Evolutionary conservation across 495 filamentous ascomycete genomes (phyloP), one percentile per base, ranked within the genome.

Genomic region (Alectoria sarmentosa): DNA sequence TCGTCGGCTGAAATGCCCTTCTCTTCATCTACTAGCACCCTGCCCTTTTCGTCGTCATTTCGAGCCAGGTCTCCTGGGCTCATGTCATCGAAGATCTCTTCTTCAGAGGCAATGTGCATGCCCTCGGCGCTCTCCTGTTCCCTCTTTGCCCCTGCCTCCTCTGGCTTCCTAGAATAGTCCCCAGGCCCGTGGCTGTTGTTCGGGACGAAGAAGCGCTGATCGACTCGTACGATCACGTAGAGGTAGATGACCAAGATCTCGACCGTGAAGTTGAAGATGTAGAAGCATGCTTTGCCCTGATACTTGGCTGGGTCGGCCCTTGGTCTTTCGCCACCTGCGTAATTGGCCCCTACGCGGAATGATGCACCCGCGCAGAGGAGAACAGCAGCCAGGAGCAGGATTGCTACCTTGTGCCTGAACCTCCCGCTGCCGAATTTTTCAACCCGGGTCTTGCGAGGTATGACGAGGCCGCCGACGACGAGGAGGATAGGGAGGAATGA

Each of bases 401-500:
- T 80, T n/a, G 72, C 60, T 4, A 87, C 73, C 72, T 96, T 94
- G 21, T 78, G 77, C 30, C 80, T 69, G 75, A 88, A 86, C 28
- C 80, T 76, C 4, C 91, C 92, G 0, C 71, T 69, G 8, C 92
- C 92, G 68, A 95, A 91, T 64, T 86, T 83, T 61, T 94, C 88
- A 26, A 86, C 70, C 3, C 70, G 66, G 4, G 69, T 70, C 5
- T 77, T 75, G 9, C 74, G 73, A 8, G 84, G 82, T 11, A 85
- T 76, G 38, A 86, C 42, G n/a, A 85, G 63, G 1, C 82, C 79
- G 21, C 84, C 28, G 6, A 77, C 14, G 19, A 89, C 73, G 13
- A 93, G 74, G 0, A 85, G 83, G 28, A 96, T 73, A 0, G 93
- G 91, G 11, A 94, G 76, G 74, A 92, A 91, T 5, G 87, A 81